Evolutionary conservation across 1,284 basidiomycete species (phyloP).

Genomic region (Ustilago crameri): DNA sequence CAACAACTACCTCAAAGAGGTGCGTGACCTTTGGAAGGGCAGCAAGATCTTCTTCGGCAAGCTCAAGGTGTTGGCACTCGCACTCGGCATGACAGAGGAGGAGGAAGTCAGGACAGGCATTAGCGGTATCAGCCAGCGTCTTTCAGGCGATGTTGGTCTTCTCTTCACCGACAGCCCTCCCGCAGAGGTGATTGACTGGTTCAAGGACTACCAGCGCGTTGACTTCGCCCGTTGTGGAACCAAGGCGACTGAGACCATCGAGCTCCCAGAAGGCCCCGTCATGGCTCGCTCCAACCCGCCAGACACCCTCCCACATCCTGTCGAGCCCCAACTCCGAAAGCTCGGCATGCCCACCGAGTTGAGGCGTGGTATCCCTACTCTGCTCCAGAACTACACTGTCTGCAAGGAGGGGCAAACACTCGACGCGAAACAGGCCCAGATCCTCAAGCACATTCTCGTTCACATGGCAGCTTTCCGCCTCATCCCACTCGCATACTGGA

Average conservation of each 20-base stretch:
- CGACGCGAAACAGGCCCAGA: slow-evolving; percentile 74
- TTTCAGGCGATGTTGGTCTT: slow-evolving; percentile 91
- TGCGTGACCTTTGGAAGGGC: slow-evolving; percentile 91
- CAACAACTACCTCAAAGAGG: slow-evolving; percentile 91
- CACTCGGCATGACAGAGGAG: slow-evolving; percentile 86
- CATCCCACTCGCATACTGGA: slow-evolving; percentile 66
- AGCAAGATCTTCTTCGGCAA: slow-evolving; percentile 85
- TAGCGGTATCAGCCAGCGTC: slow-evolving; percentile 83
- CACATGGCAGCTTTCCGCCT: slow-evolving; percentile 64
- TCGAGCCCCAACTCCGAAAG: slow-evolving; percentile 93
- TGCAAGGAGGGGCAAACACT: slow-evolving; percentile 85
- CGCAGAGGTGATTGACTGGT: slow-evolving; percentile 92
- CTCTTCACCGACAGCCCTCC: slow-evolving; percentile 90
- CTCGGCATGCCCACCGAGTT: slow-evolving; percentile 88
- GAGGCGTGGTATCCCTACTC: slow-evolving; percentile 85
- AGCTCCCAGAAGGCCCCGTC: slow-evolving; percentile 75
- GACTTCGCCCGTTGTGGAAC: slow-evolving; percentile 94
- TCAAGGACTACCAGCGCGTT: slow-evolving; percentile 85
- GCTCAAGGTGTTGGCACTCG: slow-evolving; percentile 93
- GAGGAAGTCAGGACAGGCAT: slow-evolving; percentile 86
- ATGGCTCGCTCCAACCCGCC: slow-evolving; percentile 58
- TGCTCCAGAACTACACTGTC: slow-evolving; percentile 79
- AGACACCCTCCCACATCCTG: slow-evolving; percentile 89
- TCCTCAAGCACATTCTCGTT: slow-evolving; percentile 65
- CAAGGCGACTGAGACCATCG: slow-evolving; percentile 78